Conservation (phyloP, 176 grass and related monocot species). For the Bonia amplexicaulis region DNA sequence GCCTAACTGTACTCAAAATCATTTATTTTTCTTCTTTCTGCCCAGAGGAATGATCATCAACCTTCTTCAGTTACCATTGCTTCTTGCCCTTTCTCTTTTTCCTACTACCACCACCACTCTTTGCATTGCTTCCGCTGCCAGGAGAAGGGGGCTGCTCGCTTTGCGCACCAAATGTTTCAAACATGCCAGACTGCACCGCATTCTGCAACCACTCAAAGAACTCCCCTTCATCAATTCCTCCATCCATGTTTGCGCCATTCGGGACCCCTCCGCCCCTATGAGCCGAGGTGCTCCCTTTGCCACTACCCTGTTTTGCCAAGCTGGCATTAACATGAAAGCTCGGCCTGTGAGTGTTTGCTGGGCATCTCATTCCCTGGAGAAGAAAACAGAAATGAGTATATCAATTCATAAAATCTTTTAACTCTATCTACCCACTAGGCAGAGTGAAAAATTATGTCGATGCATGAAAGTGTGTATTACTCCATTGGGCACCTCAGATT, state of each 20-base stretch:
- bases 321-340: conserved; percentile 91
- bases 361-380: conserved; percentile 83
- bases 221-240: conserved; percentile 63
- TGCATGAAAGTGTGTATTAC: background rate
- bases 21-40: conserved; percentile 21
- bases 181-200: conserved; percentile 72
- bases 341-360: conserved; percentile 82
- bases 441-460: background rate
- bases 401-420: background rate
- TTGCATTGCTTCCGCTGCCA: conserved; percentile 36
- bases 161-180: conserved; percentile 47
- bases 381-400: conserved; percentile 13
- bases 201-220: conserved; percentile 96
- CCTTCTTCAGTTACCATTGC: conserved; percentile 53
- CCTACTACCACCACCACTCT: conserved; percentile 36
- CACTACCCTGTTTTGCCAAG: conserved; percentile 59
- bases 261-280: conserved; percentile 41
- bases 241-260: conserved; percentile 47
- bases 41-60: background rate
- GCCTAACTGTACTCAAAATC: conserved; percentile 9
- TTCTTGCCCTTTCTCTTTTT: conserved; percentile 88
- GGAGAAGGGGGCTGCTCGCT: conserved; percentile 39
- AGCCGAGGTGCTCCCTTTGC: conserved; percentile 50
- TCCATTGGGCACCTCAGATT: background rate
- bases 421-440: background rate